phyloP scores from a whole-genome alignment of 2,329 filamentous ascomycete genomes.

The Tolypocladium ovalisporum region DNA sequence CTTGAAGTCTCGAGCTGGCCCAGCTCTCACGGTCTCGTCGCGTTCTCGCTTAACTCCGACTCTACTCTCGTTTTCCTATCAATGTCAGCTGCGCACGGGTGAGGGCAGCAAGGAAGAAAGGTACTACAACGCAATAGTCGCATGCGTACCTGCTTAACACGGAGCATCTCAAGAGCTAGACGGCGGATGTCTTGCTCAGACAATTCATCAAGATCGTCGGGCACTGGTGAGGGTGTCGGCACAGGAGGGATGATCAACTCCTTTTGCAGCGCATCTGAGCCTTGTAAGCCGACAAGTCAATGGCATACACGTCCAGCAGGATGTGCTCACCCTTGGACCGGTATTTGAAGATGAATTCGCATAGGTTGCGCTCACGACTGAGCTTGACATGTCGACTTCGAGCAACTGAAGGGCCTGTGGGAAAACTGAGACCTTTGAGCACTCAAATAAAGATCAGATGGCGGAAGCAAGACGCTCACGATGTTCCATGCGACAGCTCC shows the following conservation, averaged over 20 bases:
- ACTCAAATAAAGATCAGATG: neutral
- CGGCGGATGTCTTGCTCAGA: constrained; percentile 8
- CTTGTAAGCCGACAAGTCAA: neutral
- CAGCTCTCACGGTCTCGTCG: neutral
- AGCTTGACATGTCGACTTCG: neutral
- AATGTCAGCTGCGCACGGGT: neutral
- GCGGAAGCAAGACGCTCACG: constrained; percentile 2
- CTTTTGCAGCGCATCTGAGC: constrained; percentile 9
- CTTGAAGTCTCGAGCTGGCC: neutral
- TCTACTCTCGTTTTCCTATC: neutral
- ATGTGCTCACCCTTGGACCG: constrained; percentile 9
- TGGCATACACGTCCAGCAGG: neutral
- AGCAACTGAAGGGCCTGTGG: too few relatives aligned
- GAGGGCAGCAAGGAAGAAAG: neutral
- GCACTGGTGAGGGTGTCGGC: neutral
- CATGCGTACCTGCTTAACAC: neutral
- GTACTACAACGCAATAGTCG: neutral
- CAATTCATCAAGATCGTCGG: constrained; percentile 5
- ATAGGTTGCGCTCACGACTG: neutral
- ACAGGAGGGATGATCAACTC: constrained; percentile 12
- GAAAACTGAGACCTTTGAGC: neutral
- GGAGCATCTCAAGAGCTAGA: constrained; percentile 10
- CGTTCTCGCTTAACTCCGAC: neutral
- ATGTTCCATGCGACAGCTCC: constrained; percentile 11
- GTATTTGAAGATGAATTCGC: constrained; percentile 9